phyloP scores from a whole-genome alignment of 129 eudicot species.

The Deinandra increscens region DNA sequence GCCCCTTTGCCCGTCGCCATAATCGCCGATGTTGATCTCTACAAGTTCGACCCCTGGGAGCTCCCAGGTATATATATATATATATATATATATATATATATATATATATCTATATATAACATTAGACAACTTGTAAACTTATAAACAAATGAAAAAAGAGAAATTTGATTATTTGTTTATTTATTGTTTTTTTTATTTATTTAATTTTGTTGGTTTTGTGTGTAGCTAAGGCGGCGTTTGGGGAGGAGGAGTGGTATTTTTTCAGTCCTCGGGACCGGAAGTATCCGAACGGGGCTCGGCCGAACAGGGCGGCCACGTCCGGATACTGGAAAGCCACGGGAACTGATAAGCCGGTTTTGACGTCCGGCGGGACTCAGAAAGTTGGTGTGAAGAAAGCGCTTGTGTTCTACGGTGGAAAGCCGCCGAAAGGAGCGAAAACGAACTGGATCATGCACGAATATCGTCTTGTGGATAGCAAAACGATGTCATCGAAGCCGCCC shows the following conservation, averaged over 20 bases:
- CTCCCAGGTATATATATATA: constrained; percentile 54
- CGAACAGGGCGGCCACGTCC: constrained; percentile 84
- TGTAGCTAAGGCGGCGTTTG: constrained; percentile 81
- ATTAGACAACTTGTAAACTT: no score
- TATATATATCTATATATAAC: no score
- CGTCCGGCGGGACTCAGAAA: constrained; percentile 71
- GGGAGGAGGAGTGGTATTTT: constrained; percentile 94
- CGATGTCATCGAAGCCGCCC: constrained; percentile 60
- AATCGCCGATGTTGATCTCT: constrained; percentile 86
- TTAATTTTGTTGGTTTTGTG: neutral
- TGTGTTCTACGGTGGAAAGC: constrained; percentile 87
- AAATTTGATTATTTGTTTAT: no score
- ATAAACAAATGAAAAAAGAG: no score
- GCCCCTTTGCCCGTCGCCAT: constrained; percentile 78
- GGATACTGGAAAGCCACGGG: constrained; percentile 97
- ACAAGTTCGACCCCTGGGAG: constrained; percentile 94
- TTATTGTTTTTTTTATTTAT: neutral
- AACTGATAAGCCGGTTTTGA: constrained; percentile 81
- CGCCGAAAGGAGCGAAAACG: constrained; percentile 82
- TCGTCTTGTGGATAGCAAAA: constrained; percentile 64
- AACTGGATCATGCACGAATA: constrained; percentile 98
- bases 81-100: neutral
- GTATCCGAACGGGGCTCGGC: constrained; percentile 91
- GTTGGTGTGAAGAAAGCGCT: constrained; percentile 96
- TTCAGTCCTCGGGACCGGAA: constrained; percentile 90